phyloP scores from a whole-genome alignment of 116 monocot genomes.

The Dioscorea cayenensis region DNA sequence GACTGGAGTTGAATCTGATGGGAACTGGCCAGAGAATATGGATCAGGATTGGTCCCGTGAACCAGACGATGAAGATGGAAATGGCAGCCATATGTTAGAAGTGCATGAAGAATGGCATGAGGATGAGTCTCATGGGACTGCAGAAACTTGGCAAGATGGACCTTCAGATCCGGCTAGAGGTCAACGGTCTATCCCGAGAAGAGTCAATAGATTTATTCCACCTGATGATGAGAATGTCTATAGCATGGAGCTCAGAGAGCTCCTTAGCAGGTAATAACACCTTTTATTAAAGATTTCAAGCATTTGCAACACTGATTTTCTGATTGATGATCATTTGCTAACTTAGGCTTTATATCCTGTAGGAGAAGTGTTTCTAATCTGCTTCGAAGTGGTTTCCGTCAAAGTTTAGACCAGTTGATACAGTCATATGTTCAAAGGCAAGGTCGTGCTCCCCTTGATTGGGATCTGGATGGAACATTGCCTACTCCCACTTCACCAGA shows the following conservation, averaged over 20 bases:
- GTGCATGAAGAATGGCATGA: neutral
- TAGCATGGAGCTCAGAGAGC: slow-evolving; percentile 87
- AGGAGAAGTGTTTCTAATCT: slow-evolving; percentile 94
- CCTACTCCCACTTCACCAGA: slow-evolving; percentile 33
- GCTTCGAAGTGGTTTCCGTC: slow-evolving; percentile 79
- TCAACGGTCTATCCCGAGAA: slow-evolving; percentile 28
- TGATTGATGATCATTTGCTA: neutral
- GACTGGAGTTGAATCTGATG: slow-evolving; percentile 46
- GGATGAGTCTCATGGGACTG: slow-evolving; percentile 8
- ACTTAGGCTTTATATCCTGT: slow-evolving; percentile 5
- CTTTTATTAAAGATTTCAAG: neutral
- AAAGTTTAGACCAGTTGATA: slow-evolving; percentile 72
- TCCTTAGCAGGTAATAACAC: slow-evolving; percentile 71
- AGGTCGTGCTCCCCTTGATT: slow-evolving; percentile 42
- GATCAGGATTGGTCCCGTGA: slow-evolving; percentile 46
- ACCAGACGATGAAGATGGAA: slow-evolving; percentile 48
- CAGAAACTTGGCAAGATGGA: slow-evolving; percentile 45
- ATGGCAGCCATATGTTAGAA: slow-evolving; percentile 3
- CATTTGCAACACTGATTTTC: neutral
- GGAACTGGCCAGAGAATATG: slow-evolving; percentile 52
- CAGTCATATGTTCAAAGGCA: slow-evolving; percentile 76
- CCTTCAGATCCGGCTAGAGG: slow-evolving; percentile 24
- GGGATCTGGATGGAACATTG: slow-evolving; percentile 41
- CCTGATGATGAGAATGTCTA: slow-evolving; percentile 83
- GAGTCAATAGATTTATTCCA: slow-evolving; percentile 65